Evolutionary conservation across 2,329 filamentous ascomycete genomes (phyloP).

Genomic region (Colletotrichum caudatum): DNA sequence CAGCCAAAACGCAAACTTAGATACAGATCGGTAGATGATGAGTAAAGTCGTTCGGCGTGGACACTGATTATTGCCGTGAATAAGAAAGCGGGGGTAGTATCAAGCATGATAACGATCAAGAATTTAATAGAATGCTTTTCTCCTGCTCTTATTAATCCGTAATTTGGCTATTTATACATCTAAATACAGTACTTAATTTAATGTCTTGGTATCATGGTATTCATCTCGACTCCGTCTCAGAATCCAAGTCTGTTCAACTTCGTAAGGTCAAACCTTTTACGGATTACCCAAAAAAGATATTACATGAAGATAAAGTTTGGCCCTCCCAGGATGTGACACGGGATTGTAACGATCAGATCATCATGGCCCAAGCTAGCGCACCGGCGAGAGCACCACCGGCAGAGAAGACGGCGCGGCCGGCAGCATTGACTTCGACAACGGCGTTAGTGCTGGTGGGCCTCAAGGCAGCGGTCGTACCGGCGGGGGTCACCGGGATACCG

Average conservation of each 20-base stretch:
- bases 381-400: conserved; percentile 12
- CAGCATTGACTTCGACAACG: conserved; percentile 28
- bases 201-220: conserved; percentile 36
- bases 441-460: conserved; percentile 26
- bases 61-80: neutral
- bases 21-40: neutral
- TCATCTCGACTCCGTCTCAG: conserved; percentile 10
- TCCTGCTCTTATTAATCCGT: neutral
- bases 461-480: conserved; percentile 1
- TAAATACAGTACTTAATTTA: conserved; percentile 21
- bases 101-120: no score
- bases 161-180: conserved; percentile 10
- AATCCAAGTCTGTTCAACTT: neutral
- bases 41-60: neutral
- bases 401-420: conserved; percentile 31
- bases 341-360: conserved; percentile 2
- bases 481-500: conserved; percentile 16
- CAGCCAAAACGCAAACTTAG: neutral
- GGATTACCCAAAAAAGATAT: conserved; percentile 28
- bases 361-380: conserved; percentile 20
- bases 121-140: neutral
- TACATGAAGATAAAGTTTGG: conserved; percentile 21
- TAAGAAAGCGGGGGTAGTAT: neutral
- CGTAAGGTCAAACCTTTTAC: conserved; percentile 17
- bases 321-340: neutral